Base-by-base conservation (phyloP, 164 flowering plant genomes). In the Magnolia changhungtana region DNA sequence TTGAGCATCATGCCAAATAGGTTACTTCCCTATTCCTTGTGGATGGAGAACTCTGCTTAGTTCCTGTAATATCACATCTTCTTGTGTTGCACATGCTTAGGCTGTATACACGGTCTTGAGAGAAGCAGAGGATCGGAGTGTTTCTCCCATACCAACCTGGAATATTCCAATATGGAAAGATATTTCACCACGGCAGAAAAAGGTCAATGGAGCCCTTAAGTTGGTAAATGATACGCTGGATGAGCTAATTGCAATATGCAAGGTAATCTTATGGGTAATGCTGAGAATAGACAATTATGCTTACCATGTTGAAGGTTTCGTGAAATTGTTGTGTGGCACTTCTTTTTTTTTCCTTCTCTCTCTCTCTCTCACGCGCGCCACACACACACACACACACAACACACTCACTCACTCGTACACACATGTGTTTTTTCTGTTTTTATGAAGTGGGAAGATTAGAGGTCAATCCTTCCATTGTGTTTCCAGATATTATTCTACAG, bases 101-200 rank as follows among this genome's bases (percentile, higher is more conserved):
- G 99, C 99, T 79, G 99, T 96, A 78, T 96, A 96, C 74, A 89
- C 95, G 31, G 94, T 93, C 55, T 80, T 96, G 76, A 79, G 96
- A 83, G 99, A 96, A 88, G 98, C 99, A 77, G 99, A 96, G 83
- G 90, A 89, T 80, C 85, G 99, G 59, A 96, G 99, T 83, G 85
- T 88, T 72, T 50, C 92, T 29, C 96, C 96, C 24, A 89, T 96
- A 80, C 99, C 99, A 63, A 55, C 84, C 27, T 96, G 98, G 99
- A 90, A 96, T 61, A 89, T 96, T 78, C 99, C 99, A 50, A 87
- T 96, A 67, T 96, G 99, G 99, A 96, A 93, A 84, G 99, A 96
- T 78, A 86, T 96, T 71, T 96, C 98, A 75, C 99, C 98, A 55
- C 76, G 88, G 67, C 93, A 86, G 73, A 92, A 59, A 77, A 93